Percentiles rank a stretch among this genome's conserved stretches.
Evolutionary conservation across 2,329 filamentous ascomycete genomes (phyloP).

Genomic region (Hymenoscyphus linearis): DNA sequence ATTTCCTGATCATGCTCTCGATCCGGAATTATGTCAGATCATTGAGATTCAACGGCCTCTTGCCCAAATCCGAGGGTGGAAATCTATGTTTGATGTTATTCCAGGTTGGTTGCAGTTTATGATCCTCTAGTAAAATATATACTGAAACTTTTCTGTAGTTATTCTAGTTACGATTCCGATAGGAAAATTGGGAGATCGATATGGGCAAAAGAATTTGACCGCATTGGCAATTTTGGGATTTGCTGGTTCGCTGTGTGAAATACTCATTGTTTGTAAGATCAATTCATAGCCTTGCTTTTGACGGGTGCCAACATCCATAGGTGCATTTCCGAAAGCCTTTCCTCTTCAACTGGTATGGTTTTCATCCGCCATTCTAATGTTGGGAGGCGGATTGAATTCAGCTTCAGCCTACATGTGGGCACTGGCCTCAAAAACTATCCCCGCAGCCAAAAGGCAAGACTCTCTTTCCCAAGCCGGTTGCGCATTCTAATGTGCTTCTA

Average conservation of each 20-base stretch:
- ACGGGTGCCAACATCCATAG: constrained; percentile 8
- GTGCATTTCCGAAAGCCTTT: constrained; percentile 27
- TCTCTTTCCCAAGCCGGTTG: not conserved
- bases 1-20: constrained; percentile 19
- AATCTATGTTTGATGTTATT: constrained; percentile 28
- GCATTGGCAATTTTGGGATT: constrained; percentile 26
- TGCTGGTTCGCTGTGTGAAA: constrained; percentile 19
- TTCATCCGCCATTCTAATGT: constrained; percentile 27
- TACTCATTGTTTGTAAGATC: constrained; percentile 29
- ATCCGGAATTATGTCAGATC: constrained; percentile 26
- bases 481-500: constrained; percentile 1
- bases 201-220: constrained; percentile 27
- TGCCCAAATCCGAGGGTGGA: constrained; percentile 30
- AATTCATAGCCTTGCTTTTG: not conserved
- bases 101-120: constrained; percentile 20
- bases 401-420: constrained; percentile 31
- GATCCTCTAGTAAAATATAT: not conserved
- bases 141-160: constrained; percentile 14
- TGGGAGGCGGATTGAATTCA: constrained; percentile 29
- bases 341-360: constrained; percentile 27
- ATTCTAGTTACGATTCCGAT: constrained; percentile 30
- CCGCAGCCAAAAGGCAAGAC: constrained; percentile 22
- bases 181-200: constrained; percentile 27
- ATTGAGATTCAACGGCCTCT: constrained; percentile 26
- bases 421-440: constrained; percentile 28